Evolutionary conservation across 768 basidiomycete genomes (phyloP), one percentile per base, ranked within the genome.

Genomic region (Termitomyces sp.): DNA sequence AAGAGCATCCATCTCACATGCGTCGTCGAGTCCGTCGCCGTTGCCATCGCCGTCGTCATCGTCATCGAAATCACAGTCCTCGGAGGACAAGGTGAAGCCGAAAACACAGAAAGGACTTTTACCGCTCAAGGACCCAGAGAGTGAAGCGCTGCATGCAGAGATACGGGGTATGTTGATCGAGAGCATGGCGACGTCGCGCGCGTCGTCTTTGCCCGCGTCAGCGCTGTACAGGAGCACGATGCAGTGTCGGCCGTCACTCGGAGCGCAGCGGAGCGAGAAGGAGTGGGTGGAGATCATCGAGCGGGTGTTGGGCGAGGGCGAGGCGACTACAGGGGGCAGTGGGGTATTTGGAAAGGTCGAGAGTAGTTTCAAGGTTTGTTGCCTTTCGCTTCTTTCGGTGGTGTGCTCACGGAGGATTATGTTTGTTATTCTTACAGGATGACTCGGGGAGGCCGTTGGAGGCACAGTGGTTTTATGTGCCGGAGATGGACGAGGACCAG

Each of bases 341-440:
- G 86, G 86, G 3, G 80, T 90, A 57, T 90, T 90, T 66, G 87
- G 84, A 28, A 86, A 85, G 65, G 86, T 90, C 35, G 84, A 87
- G 62, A 81, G 83, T 59, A 84, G 79, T 63, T 80, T 79, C 52
- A 82, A 80, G 73, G 84, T 83, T 52, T 26, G 78, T 72, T n/a
- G n/a, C n/a, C n/a, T n/a, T n/a, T n/a, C n/a, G n/a, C n/a, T n/a
- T n/a, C n/a, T n/a, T n/a, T n/a, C n/a, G n/a, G n/a, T n/a, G n/a
- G 47, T 57, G 5, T 36, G 16, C 36, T 36, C 14, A 36, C 16
- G 14, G 26, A 36, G 36, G 14, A 36, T 14, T 16, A 4, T 38
- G 1, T 6, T n/a, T 38, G 1, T n/a, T 18, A 5, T 36, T 24
- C 8, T 26, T 46, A 1, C 68, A 84, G 79, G 79, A 81, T 62